phyloP scores from a whole-genome alignment of 1,139 yeast genomes.

The Suhomyces wounanorum region DNA sequence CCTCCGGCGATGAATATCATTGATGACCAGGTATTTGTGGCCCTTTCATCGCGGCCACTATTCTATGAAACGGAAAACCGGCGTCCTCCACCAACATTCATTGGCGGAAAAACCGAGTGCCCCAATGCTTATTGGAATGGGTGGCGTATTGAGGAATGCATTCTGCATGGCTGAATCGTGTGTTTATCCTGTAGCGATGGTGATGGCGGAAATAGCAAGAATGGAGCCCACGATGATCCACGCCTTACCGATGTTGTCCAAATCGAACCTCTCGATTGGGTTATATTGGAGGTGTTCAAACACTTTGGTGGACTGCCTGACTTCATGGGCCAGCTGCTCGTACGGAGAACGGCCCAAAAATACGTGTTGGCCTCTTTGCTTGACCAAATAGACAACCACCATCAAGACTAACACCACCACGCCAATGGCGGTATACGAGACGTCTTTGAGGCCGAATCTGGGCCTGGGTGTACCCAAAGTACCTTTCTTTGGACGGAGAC shows the following conservation, averaged over 20 bases:
- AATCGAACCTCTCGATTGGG: constrained; percentile 28
- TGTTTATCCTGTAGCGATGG: constrained; percentile 5
- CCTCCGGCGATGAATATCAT: no score
- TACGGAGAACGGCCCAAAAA: neutral
- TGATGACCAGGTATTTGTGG: no score
- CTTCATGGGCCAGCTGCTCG: neutral
- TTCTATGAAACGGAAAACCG: no score
- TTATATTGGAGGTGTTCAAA: constrained; percentile 21
- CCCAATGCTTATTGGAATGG: no score
- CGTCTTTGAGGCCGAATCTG: neutral
- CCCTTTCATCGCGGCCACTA: no score
- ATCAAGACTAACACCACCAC: constrained; percentile 8
- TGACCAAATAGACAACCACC: constrained; percentile 7
- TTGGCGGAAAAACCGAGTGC: no score
- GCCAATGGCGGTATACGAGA: neutral
- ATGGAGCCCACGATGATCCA: constrained; percentile 19
- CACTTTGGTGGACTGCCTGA: constrained; percentile 6
- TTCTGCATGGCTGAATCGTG: neutral
- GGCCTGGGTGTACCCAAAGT: neutral
- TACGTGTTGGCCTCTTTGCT: neutral
- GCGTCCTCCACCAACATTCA: no score
- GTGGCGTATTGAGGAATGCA: neutral
- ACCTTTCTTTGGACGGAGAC: neutral
- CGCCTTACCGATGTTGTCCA: constrained; percentile 23
- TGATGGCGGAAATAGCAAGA: neutral